Conservation (phyloP, 495 filamentous ascomycete species). For the Darksidea phi region DNA sequence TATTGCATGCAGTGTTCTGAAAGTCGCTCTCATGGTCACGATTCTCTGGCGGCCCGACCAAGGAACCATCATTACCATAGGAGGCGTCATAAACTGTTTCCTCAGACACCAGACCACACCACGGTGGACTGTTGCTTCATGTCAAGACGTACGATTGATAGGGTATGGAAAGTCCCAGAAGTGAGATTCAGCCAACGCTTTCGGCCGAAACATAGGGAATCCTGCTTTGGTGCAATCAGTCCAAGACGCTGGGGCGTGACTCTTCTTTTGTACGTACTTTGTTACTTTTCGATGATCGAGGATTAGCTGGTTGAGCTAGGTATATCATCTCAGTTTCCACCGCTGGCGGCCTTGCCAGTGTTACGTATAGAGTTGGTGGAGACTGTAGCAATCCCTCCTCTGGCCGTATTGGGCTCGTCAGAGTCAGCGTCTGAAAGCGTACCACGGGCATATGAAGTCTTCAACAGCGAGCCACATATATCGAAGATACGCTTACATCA, state of each 20-base stretch:
- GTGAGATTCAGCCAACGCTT: background rate
- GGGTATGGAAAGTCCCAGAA: slow-evolving; percentile 3
- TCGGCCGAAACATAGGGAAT: background rate
- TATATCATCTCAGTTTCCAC: background rate
- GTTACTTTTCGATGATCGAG: background rate
- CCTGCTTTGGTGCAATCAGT: slow-evolving; percentile 7
- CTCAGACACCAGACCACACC: slow-evolving; percentile 2
- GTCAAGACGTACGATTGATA: slow-evolving; percentile 1
- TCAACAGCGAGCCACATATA: background rate
- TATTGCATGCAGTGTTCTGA: slow-evolving; percentile 19
- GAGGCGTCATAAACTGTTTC: slow-evolving; percentile 18
- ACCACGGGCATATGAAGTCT: background rate
- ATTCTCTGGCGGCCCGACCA: slow-evolving; percentile 3
- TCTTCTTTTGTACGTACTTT: slow-evolving; percentile 2
- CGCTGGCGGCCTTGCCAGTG: background rate
- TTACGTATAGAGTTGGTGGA: background rate
- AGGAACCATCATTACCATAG: slow-evolving; percentile 11
- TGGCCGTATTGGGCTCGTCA: slow-evolving; percentile 7
- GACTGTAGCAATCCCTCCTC: background rate
- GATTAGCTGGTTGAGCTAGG: background rate
- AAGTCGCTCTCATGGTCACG: slow-evolving; percentile 13
- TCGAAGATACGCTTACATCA: background rate
- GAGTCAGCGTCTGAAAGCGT: background rate
- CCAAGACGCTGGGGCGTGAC: slow-evolving; percentile 4
- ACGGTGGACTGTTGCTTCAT: slow-evolving; percentile 11